A percentile compares a stretch with the other conserved stretches of the same genome.
Conservation (phyloP, 139 green algal genomes). For the Picochlorum sp. region DNA sequence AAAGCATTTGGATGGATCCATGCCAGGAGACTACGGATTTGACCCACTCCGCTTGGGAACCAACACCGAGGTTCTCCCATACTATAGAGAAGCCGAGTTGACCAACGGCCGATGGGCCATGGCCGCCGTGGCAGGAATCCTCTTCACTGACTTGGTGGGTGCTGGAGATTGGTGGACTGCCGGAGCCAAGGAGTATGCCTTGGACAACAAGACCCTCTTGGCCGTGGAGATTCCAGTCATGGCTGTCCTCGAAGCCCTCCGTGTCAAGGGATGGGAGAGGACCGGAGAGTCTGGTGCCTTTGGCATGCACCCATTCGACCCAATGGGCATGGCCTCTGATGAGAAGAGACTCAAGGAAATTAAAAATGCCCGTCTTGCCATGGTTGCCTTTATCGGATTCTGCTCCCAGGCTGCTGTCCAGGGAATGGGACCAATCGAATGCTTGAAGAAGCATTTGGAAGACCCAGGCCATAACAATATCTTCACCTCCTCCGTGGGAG, state of each 20-base stretch:
- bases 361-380: constrained; percentile 84
- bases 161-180: constrained; percentile 69
- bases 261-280: constrained; percentile 75
- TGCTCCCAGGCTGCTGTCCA: constrained; percentile 62
- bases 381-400: constrained; percentile 88
- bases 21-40: constrained; percentile 25
- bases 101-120: constrained; percentile 87
- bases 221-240: constrained; percentile 51
- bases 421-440: constrained; percentile 75
- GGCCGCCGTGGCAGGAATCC: constrained; percentile 68
- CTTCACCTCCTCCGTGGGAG: constrained; percentile 73
- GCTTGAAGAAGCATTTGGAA: constrained; percentile 66
- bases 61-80: constrained; percentile 16
- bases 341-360: constrained; percentile 86
- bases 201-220: constrained; percentile 53
- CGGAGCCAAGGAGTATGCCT: constrained; percentile 38
- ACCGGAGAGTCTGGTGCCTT: constrained; percentile 48
- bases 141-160: constrained; percentile 48
- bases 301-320: constrained; percentile 31
- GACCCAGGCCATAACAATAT: constrained; percentile 86
- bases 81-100: constrained; percentile 77
- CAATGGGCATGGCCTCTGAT: constrained; percentile 29
- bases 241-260: constrained; percentile 74
- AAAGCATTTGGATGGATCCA: constrained; percentile 9
- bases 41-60: constrained; percentile 29